Percentiles rank a stretch among this genome's conserved stretches.
Conservation (phyloP, 106 monocot genomes). For the Cymbidium sinense region DNA sequence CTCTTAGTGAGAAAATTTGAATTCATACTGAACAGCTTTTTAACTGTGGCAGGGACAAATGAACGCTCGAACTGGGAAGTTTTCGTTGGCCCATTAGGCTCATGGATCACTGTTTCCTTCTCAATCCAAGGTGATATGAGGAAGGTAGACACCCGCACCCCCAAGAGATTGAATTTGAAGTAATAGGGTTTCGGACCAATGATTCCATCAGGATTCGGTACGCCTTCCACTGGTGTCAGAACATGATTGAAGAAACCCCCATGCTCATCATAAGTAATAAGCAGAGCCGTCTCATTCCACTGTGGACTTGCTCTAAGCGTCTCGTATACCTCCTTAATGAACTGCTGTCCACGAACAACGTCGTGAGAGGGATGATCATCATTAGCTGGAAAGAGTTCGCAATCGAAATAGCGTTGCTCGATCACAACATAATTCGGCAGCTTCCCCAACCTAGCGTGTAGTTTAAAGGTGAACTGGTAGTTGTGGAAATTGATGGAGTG, state of each 20-base stretch:
- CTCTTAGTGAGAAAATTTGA: slow-evolving; percentile 60
- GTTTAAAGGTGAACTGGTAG: slow-evolving; percentile 62
- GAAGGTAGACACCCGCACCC: slow-evolving; percentile 67
- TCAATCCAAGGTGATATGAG: slow-evolving; percentile 92
- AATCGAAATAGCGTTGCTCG: slow-evolving; percentile 76
- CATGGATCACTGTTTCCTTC: slow-evolving; percentile 68
- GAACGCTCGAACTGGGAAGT: slow-evolving; percentile 87
- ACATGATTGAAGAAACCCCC: slow-evolving; percentile 96
- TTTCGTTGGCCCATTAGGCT: slow-evolving; percentile 66
- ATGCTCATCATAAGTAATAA: no score
- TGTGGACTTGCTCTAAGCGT: no score
- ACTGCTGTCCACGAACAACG: no score
- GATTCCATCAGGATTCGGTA: slow-evolving; percentile 85
- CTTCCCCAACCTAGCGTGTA: slow-evolving; percentile 54
- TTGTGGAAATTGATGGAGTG: slow-evolving; percentile 54
- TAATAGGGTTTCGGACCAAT: no score
- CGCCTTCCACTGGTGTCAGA: slow-evolving; percentile 66
- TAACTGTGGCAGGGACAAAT: slow-evolving; percentile 76
- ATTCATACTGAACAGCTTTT: slow-evolving; percentile 60
- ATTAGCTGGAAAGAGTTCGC: slow-evolving; percentile 53
- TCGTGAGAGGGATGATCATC: slow-evolving; percentile 89
- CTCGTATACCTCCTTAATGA: no score
- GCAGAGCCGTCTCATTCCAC: no score
- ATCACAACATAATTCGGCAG: slow-evolving; percentile 75
- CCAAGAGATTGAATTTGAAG: slow-evolving; percentile 75